A percentile compares a stretch with the other conserved stretches of the same genome.
Conservation (phyloP, 768 basidiomycete species). For the Daedalea quercina region DNA sequence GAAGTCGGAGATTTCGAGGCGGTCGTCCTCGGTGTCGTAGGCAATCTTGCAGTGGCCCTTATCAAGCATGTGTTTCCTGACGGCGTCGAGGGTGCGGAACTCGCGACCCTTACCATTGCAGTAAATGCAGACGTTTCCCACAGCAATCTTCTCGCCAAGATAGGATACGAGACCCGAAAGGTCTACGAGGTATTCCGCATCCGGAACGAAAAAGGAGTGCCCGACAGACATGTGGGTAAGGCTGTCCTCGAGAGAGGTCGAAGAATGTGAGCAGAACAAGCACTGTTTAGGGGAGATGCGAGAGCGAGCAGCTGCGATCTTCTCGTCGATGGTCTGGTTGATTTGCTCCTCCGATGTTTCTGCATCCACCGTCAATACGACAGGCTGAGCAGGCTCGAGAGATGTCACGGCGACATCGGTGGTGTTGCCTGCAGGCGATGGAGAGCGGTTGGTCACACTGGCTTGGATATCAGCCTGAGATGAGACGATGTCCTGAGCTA, state of each 20-base stretch:
- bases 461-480: too few species aligned
- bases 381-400: constrained; percentile 8
- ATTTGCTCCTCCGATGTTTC: constrained; percentile 41
- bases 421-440: constrained; percentile 8
- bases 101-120: constrained; percentile 82
- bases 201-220: constrained; percentile 96
- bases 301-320: constrained; percentile 65
- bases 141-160: constrained; percentile 87
- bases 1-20: constrained; percentile 83
- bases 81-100: constrained; percentile 80
- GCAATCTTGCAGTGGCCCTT: constrained; percentile 96
- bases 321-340: constrained; percentile 58
- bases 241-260: constrained; percentile 53
- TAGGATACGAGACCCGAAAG: constrained; percentile 74
- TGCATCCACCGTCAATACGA: constrained; percentile 25
- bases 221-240: constrained; percentile 79
- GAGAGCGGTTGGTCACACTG: too few species aligned
- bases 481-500: too few species aligned
- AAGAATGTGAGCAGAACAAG: constrained; percentile 69
- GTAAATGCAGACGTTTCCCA: constrained; percentile 90
- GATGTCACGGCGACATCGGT: neutral
- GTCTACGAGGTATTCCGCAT: constrained; percentile 86
- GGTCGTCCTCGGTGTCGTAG: constrained; percentile 75
- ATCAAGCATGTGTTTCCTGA: constrained; percentile 92
- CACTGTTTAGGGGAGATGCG: constrained; percentile 62